phyloP scores from a whole-genome alignment of 208 protist species.

The Trypanosoma vivax region DNA sequence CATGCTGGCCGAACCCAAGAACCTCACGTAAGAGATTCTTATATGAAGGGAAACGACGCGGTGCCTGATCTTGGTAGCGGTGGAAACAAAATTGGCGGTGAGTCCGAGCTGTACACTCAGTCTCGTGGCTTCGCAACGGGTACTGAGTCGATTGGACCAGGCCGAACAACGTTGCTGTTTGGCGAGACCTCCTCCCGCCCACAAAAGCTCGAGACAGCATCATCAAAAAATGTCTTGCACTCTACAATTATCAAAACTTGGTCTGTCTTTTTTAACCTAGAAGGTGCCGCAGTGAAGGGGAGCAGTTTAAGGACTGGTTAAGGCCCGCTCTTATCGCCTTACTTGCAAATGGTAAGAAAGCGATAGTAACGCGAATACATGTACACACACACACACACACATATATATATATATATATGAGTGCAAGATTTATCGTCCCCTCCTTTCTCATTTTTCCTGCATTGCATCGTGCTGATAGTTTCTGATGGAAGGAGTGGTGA shows the following conservation, averaged over 20 bases:
- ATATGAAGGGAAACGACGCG: too few species aligned
- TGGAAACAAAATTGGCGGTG: too few species aligned
- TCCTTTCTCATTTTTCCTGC: neutral
- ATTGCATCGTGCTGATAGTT: too few species aligned
- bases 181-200: neutral
- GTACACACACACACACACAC: neutral
- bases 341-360: neutral
- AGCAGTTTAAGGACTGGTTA: neutral
- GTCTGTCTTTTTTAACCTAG: constrained; percentile 15
- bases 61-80: too few species aligned
- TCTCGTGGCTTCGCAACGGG: too few species aligned
- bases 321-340: neutral
- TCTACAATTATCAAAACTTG: constrained; percentile 16
- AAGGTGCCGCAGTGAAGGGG: neutral
- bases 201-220: neutral
- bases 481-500: too few species aligned
- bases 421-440: neutral
- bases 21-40: too few species aligned
- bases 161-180: constrained; percentile 7
- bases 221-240: neutral
- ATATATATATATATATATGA: neutral
- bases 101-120: too few species aligned
- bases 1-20: too few species aligned
- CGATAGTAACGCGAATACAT: neutral
- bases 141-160: constrained; percentile 4